Percentiles rank a stretch among this genome's conserved stretches.
These are phyloP conservation scores for Nidularia pulvinata DNA, from an alignment of 768 basidiomycete genomes.

Conservation along the genomic window DNA sequence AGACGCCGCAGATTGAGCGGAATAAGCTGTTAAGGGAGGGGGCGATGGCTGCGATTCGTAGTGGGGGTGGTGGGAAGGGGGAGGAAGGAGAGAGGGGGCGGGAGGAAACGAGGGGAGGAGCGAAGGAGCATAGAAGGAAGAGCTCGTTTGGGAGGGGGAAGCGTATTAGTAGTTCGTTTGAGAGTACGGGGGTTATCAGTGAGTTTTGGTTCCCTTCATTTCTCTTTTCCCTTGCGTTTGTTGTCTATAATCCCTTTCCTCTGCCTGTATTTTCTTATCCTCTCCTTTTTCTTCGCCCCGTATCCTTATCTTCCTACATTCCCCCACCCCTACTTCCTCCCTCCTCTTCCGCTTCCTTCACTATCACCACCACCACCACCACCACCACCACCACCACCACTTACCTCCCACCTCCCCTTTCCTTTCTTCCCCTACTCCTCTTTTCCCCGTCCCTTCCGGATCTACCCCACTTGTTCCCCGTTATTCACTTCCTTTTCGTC, in stretches of 20 bases:
- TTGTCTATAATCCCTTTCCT: background rate
- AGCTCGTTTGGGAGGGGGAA: constrained; percentile 75
- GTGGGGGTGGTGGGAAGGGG: constrained; percentile 10
- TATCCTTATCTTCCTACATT: too few species aligned
- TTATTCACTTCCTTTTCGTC: background rate
- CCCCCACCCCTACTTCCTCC: too few species aligned
- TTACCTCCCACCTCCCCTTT: background rate
- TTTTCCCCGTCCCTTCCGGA: background rate
- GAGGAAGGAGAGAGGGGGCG: constrained; percentile 12
- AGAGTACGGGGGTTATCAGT: constrained; percentile 73
- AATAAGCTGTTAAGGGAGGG: constrained; percentile 64
- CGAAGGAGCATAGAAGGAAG: constrained; percentile 45
- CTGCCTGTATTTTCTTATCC: too few species aligned
- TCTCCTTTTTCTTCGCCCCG: too few species aligned
- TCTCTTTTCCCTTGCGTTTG: constrained; percentile 1
- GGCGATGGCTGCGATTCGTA: constrained; percentile 38
- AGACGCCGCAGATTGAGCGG: constrained; percentile 67
- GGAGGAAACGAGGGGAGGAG: constrained; percentile 4
- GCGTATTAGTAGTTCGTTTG: constrained; percentile 69
- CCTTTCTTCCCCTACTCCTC: background rate
- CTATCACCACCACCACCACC: background rate
- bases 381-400: too few species aligned
- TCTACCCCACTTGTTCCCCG: background rate
- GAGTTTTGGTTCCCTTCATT: constrained; percentile 26
- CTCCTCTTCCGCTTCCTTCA: background rate